Conservation (phyloP, 768 basidiomycete genomes). For the Clitopilus passeckerianus region DNA sequence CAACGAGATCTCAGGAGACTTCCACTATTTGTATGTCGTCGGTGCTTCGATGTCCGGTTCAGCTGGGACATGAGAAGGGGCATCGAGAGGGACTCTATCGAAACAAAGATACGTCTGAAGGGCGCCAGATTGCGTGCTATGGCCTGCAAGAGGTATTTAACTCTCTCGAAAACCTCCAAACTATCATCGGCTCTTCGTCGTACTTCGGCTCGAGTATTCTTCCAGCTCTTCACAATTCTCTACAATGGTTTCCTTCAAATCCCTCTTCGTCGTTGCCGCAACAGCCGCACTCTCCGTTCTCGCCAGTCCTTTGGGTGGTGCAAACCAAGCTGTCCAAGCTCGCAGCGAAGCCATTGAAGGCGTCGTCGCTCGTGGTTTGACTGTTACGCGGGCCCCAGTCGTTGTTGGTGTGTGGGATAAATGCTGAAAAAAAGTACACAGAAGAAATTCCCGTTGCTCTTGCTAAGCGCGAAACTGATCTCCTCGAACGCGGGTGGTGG, state of each 20-base stretch:
- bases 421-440: not conserved
- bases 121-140: no score
- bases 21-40: no score
- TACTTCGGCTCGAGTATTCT: no score
- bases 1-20: no score
- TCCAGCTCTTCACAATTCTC: not conserved
- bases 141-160: no score
- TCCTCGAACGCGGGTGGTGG: not conserved
- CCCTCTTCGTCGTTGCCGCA: not conserved
- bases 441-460: not conserved
- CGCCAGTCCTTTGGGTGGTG: not conserved
- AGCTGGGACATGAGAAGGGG: no score
- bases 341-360: not conserved
- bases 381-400: not conserved
- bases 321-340: not conserved
- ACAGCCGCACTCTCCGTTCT: not conserved
- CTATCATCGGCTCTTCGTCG: no score
- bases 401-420: not conserved
- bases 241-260: not conserved
- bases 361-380: not conserved
- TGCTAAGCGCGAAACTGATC: no score
- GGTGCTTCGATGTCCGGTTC: no score
- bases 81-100: no score
- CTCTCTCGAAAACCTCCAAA: no score
- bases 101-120: no score